Evolutionary conservation across 768 basidiomycete genomes (phyloP).

Genomic region (Lactifluus piperatus): DNA sequence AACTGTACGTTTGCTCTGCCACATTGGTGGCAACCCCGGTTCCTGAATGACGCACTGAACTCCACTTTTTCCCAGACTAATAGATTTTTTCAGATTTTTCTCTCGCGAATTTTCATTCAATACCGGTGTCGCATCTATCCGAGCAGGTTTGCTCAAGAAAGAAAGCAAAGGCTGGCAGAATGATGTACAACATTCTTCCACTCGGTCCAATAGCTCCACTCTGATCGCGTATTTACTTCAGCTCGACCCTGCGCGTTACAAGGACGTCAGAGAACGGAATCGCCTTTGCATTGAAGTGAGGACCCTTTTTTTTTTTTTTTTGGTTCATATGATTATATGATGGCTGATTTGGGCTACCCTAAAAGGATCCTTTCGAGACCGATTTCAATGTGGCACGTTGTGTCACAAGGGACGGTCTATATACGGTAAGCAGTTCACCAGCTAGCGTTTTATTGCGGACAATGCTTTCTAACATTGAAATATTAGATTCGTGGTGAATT

Average conservation of each 20-base stretch:
- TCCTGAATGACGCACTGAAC: background rate
- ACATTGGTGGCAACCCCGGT: background rate
- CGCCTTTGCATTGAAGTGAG: conserved; percentile 90
- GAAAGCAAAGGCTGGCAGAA: conserved; percentile 92
- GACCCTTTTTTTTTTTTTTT: background rate
- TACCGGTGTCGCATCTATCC: conserved; percentile 84
- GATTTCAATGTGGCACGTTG: conserved; percentile 95
- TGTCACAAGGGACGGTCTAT: conserved; percentile 92
- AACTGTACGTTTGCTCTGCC: conserved; percentile 55
- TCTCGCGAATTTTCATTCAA: conserved; percentile 90
- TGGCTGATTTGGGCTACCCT: background rate
- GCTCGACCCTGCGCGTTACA: conserved; percentile 35
- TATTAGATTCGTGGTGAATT: conserved; percentile 93
- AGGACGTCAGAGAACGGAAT: conserved; percentile 80
- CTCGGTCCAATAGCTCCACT: background rate
- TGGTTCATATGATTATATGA: background rate
- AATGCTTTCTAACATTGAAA: conserved; percentile 5
- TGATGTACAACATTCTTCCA: conserved; percentile 32
- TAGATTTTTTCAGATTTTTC: conserved; percentile 97
- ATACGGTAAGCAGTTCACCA: conserved; percentile 51
- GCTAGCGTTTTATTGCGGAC: background rate
- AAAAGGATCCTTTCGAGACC: conserved; percentile 91
- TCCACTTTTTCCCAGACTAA: conserved; percentile 52
- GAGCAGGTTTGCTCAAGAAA: conserved; percentile 83
- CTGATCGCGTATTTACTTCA: background rate